Percentiles rank a stretch among this genome's conserved stretches.
These are phyloP conservation scores for Marasmius oreades DNA, from an alignment of 1,284 basidiomycete genomes.

Conservation along the genomic window DNA sequence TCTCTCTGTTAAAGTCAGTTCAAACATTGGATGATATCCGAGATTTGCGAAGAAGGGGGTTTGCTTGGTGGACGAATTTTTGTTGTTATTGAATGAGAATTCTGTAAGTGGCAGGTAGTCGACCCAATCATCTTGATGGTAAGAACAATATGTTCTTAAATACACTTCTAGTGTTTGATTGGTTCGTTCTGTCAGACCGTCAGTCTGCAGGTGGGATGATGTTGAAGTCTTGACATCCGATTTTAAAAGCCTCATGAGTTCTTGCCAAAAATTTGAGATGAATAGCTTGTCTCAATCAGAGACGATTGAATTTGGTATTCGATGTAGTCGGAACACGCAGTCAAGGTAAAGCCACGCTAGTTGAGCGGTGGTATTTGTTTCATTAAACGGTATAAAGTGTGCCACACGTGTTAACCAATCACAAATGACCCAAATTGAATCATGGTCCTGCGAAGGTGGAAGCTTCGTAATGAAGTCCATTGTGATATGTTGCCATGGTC, in stretches of 20 bases:
- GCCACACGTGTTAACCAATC: slow-evolving; percentile 34
- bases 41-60: slow-evolving; percentile 40
- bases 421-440: slow-evolving; percentile 31
- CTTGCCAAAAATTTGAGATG: background rate
- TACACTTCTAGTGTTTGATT: slow-evolving; percentile 32
- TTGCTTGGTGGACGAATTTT: slow-evolving; percentile 30
- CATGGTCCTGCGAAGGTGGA: slow-evolving; percentile 23
- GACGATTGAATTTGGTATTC: slow-evolving; percentile 26
- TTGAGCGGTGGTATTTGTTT: slow-evolving; percentile 23
- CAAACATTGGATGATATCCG: slow-evolving; percentile 28
- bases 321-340: slow-evolving; percentile 26
- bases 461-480: slow-evolving; percentile 34
- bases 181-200: background rate
- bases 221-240: background rate
- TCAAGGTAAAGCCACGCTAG: slow-evolving; percentile 21
- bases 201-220: background rate
- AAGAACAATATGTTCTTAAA: slow-evolving; percentile 32
- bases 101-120: slow-evolving; percentile 30
- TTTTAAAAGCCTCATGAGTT: background rate
- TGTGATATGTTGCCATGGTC: slow-evolving; percentile 28
- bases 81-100: slow-evolving; percentile 42
- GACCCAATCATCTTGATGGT: slow-evolving; percentile 45
- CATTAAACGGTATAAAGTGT: slow-evolving; percentile 30
- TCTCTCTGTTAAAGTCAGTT: slow-evolving; percentile 19
- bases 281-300: slow-evolving; percentile 17